Conservation (phyloP, 164 flowering plant genomes). For the Tetrastigma voinierianum region DNA sequence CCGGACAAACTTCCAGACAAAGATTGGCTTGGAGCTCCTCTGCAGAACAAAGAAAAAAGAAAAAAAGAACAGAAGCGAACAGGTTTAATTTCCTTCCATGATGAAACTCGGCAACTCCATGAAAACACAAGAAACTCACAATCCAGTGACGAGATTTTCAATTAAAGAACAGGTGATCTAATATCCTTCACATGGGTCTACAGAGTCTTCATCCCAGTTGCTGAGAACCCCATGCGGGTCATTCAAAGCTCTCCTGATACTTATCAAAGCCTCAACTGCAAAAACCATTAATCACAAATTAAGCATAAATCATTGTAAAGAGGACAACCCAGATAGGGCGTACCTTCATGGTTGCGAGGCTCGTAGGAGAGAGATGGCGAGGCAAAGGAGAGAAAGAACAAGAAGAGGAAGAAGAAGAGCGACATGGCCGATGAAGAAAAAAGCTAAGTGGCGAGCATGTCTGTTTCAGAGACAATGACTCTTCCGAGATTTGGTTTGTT, state of each 20-base stretch:
- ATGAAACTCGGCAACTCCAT: not conserved
- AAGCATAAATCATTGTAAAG: not conserved
- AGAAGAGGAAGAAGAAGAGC: slow-evolving; percentile 19
- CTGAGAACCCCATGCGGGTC: slow-evolving; percentile 82
- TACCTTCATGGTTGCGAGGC: slow-evolving; percentile 86
- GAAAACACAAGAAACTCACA: slow-evolving; percentile 49
- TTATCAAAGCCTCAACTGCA: slow-evolving; percentile 74
- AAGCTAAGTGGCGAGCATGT: not conserved
- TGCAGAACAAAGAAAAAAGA: slow-evolving; percentile 22
- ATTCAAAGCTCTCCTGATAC: slow-evolving; percentile 42
- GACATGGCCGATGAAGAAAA: slow-evolving; percentile 3
- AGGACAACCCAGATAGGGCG: not conserved
- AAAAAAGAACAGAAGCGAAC: not conserved
- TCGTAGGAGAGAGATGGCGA: slow-evolving; percentile 47
- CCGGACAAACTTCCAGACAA: slow-evolving; percentile 76
- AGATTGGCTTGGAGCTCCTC: slow-evolving; percentile 93
- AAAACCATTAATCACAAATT: not conserved
- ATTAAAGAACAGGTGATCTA: slow-evolving; percentile 91
- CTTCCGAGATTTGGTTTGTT: not conserved
- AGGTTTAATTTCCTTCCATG: not conserved
- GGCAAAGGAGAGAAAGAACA: slow-evolving; percentile 16
- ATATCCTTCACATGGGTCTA: slow-evolving; percentile 97
- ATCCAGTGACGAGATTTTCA: slow-evolving; percentile 72
- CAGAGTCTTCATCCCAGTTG: slow-evolving; percentile 96
- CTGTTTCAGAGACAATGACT: not conserved